Evolutionary conservation across 306 rosid genomes (phyloP).

Genomic region (Begonia loranthoides): DNA sequence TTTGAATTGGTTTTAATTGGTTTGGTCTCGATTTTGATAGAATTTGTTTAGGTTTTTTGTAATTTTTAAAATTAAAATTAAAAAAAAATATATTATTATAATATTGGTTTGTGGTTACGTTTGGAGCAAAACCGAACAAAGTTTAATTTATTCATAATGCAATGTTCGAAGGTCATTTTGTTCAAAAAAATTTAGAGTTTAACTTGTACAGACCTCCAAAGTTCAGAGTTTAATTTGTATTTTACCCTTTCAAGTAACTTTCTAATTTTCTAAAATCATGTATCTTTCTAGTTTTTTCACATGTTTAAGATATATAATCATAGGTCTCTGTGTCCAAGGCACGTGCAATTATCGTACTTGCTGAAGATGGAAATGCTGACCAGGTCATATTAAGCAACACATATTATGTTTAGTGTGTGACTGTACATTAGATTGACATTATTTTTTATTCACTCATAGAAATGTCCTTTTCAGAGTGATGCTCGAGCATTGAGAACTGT

Average conservation of each 20-base stretch:
- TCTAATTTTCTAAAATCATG: constrained; percentile 8
- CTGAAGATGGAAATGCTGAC: constrained; percentile 94
- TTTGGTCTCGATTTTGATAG: too few relatives aligned
- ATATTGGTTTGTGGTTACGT: too few relatives aligned
- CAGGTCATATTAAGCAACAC: constrained; percentile 39
- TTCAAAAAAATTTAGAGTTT: not conserved
- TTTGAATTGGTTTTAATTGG: too few relatives aligned
- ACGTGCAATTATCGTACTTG: constrained; percentile 78
- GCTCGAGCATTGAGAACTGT: constrained; percentile 90
- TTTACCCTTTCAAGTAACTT: constrained; percentile 4
- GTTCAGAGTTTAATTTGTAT: too few relatives aligned
- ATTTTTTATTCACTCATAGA: constrained; percentile 10
- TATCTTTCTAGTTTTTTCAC: not conserved
- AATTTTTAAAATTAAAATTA: too few relatives aligned
- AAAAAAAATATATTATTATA: too few relatives aligned
- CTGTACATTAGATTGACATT: constrained; percentile 7
- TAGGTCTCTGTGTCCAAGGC: constrained; percentile 93
- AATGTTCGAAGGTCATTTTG: too few relatives aligned
- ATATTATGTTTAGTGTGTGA: constrained; percentile 11
- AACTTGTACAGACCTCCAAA: too few relatives aligned
- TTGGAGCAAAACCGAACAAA: too few relatives aligned
- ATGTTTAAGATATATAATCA: too few relatives aligned
- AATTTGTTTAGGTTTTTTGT: too few relatives aligned
- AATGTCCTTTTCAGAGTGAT: constrained; percentile 57
- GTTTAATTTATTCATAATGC: not conserved